Evolutionary conservation across 2,329 filamentous ascomycete genomes (phyloP).

Genomic region (Microcyclosporella mali): DNA sequence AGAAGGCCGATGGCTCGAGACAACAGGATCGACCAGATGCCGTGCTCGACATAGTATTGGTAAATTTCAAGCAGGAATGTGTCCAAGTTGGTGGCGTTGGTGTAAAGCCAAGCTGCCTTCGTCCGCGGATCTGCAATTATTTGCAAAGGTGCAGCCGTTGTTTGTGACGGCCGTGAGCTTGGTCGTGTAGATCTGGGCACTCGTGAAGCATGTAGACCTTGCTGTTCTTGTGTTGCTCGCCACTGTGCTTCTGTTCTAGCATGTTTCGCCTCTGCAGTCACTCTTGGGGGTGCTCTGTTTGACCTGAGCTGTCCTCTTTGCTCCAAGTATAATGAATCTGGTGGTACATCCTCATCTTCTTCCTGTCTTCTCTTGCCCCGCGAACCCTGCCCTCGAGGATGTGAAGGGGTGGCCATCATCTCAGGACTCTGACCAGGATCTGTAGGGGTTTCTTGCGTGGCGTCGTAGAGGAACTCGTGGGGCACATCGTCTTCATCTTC

Average conservation of each 20-base stretch:
- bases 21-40: conserved; percentile 77
- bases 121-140: conserved; percentile 56
- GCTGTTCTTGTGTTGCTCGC: conserved; percentile 43
- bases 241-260: conserved; percentile 41
- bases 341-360: conserved; percentile 57
- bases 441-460: conserved; percentile 25
- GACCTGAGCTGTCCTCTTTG: conserved; percentile 31
- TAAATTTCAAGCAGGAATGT: conserved; percentile 82
- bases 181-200: conserved; percentile 11
- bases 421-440: conserved; percentile 44
- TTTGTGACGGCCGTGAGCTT: conserved; percentile 9
- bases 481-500: conserved; percentile 53
- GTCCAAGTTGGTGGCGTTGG: conserved; percentile 83
- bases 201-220: conserved; percentile 35
- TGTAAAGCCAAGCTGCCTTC: conserved; percentile 86
- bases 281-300: conserved; percentile 9
- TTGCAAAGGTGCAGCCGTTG: conserved; percentile 23
- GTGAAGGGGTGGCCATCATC: conserved; percentile 20
- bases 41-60: conserved; percentile 75
- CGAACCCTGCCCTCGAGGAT: conserved; percentile 37
- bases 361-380: conserved; percentile 32
- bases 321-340: conserved; percentile 57
- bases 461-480: conserved; percentile 50
- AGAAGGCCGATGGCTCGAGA: conserved; percentile 65
- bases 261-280: conserved; percentile 6